Conservation (phyloP, 495 filamentous ascomycete genomes). For the Podospora australis region DNA sequence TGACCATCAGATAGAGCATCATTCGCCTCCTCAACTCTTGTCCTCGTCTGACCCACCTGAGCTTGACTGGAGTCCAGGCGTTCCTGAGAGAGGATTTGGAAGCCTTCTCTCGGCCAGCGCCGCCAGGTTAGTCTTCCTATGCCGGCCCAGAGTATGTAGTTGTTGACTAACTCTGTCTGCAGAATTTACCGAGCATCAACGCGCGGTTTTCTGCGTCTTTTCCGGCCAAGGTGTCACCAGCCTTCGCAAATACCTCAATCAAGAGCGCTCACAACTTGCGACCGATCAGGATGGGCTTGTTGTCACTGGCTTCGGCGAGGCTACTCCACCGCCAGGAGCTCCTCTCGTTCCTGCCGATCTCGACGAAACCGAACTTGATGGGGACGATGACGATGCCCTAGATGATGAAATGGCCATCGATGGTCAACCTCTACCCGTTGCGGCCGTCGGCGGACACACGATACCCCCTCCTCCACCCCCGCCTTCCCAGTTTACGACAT, state of each 20-base stretch:
- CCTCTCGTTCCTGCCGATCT: constrained; percentile 7
- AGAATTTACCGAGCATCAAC: constrained; percentile 95
- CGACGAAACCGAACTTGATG: constrained; percentile 11
- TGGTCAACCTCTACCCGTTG: neutral
- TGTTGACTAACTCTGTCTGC: constrained; percentile 21
- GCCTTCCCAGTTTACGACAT: too few species aligned
- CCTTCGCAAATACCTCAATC: constrained; percentile 72
- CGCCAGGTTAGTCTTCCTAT: constrained; percentile 46
- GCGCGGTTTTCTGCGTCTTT: constrained; percentile 95
- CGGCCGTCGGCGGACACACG: too few species aligned
- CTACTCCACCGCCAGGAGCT: neutral
- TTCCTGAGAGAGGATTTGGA: constrained; percentile 73
- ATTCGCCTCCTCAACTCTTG: constrained; percentile 83
- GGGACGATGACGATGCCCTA: constrained; percentile 9
- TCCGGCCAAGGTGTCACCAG: constrained; percentile 75
- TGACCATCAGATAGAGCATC: constrained; percentile 65
- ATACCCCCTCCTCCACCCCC: neutral
- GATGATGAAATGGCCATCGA: neutral
- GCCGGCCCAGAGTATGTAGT: too few species aligned
- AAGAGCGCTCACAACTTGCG: neutral
- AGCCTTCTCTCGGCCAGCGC: constrained; percentile 78
- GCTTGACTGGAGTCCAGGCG: constrained; percentile 87
- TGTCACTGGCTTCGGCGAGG: constrained; percentile 6
- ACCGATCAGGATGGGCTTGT: constrained; percentile 30
- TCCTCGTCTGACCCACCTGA: constrained; percentile 87